A percentile compares a stretch with the other conserved stretches of the same genome.
phyloP scores from a whole-genome alignment of 495 filamentous ascomycete genomes.

The Annulohypoxylon bovei region DNA sequence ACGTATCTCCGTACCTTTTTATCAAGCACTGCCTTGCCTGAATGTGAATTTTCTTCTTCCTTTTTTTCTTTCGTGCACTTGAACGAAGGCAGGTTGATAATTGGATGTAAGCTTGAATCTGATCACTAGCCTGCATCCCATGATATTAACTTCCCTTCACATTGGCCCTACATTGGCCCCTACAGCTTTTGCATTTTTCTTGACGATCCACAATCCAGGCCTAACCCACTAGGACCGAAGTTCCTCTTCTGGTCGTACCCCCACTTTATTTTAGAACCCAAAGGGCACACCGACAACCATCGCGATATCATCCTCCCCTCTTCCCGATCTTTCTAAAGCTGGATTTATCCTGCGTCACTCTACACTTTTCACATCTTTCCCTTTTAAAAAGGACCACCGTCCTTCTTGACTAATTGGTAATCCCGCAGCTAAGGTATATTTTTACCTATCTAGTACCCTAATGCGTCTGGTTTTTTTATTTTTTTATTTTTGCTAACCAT shows the following conservation, averaged over 20 bases:
- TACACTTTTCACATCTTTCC: neutral
- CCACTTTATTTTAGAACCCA: conserved; percentile 35
- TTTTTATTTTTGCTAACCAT: conserved; percentile 14
- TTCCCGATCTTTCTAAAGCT: conserved; percentile 7
- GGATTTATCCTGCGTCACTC: conserved; percentile 16
- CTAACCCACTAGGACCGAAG: conserved; percentile 26
- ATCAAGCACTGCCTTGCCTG: conserved; percentile 4
- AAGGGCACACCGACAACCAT: conserved; percentile 44
- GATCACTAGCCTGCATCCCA: conserved; percentile 29
- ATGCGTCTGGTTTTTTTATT: neutral
- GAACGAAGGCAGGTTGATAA: neutral
- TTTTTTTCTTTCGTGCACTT: conserved; percentile 18
- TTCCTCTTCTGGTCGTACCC: conserved; percentile 31
- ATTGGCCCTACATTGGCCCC: conserved; percentile 6
- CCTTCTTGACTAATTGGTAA: conserved; percentile 11
- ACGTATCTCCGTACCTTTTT: neutral
- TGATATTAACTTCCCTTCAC: conserved; percentile 14
- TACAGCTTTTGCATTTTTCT: neutral
- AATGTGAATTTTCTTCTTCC: conserved; percentile 3
- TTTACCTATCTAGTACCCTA: conserved; percentile 3
- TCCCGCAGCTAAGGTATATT: conserved; percentile 10
- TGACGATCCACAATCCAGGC: conserved; percentile 27
- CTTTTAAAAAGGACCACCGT: conserved; percentile 20
- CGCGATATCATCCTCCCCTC: conserved; percentile 38
- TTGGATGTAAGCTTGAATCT: conserved; percentile 18